Percentiles rank a stretch among this genome's conserved stretches.
Conservation (phyloP, 192 early-diverging fungal species). For the Coemansia aciculifera region DNA sequence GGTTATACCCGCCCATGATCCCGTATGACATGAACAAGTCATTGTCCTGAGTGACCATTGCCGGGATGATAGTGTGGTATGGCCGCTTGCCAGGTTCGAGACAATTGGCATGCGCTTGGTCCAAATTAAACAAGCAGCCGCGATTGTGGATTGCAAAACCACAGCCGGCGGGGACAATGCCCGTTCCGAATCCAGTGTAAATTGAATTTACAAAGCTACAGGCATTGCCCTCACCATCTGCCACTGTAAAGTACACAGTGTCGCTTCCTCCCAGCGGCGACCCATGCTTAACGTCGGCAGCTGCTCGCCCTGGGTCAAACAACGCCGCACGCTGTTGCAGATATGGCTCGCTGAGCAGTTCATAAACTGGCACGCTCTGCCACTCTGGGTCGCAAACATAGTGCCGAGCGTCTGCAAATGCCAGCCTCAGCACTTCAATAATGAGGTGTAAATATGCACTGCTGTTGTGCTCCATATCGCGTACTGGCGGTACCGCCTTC, state of each 20-base stretch:
- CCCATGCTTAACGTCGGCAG: conserved; percentile 57
- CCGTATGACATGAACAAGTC: conserved; percentile 30
- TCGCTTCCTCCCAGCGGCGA: conserved; percentile 64
- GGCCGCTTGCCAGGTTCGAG: conserved; percentile 70
- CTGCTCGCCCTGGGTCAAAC: conserved; percentile 56
- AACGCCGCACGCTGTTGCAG: conserved; percentile 58
- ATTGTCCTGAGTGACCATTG: conserved; percentile 57
- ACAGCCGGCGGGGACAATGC: conserved; percentile 55
- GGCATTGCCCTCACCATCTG: conserved; percentile 76
- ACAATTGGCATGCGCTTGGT: conserved; percentile 62
- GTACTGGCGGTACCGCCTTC: conserved; percentile 39
- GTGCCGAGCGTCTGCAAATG: conserved; percentile 72
- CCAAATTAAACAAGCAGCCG: conserved; percentile 65
- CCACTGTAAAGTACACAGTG: conserved; percentile 76
- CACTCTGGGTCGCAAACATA: conserved; percentile 68
- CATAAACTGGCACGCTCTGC: conserved; percentile 50
- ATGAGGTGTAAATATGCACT: conserved; percentile 66
- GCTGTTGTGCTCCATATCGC: conserved; percentile 56
- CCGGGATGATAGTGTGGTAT: conserved; percentile 80
- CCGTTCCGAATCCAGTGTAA: conserved; percentile 56
- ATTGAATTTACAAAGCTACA: conserved; percentile 75
- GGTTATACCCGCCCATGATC: conserved; percentile 77
- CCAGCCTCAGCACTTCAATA: conserved; percentile 69
- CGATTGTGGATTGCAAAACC: conserved; percentile 73
- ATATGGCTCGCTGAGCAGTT: conserved; percentile 60